Evolutionary conservation across 106 monocot genomes (phyloP), one percentile per base, ranked within the genome.

Genomic region (Phalaenopsis equestris): DNA sequence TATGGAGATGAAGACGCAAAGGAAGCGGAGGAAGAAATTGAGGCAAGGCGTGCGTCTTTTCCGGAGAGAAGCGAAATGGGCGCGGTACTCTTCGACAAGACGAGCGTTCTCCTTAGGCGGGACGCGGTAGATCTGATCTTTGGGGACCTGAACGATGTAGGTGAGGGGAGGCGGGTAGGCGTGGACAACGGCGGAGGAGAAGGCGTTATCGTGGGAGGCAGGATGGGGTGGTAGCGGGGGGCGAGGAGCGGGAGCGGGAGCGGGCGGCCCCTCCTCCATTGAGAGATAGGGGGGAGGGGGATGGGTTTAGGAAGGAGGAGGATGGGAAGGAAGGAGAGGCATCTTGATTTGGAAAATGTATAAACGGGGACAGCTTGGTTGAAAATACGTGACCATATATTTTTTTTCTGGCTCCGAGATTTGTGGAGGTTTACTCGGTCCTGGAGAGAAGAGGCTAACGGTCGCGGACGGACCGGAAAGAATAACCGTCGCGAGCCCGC

Each of bases 141-240:
- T 84, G 55, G 91, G 87, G 82, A 87, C 84, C 37, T 89, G 88
- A 72, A 84, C 83, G 17, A 86, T 78, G 80, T 86, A 88, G 80
- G 84, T 84, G 79, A 41, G 48, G 48, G 68, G 68, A n/a, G 76
- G 5, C 24, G 55, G 37, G 42, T 61, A 55, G 38, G 38, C 24
- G 4, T 39, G 38, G 4, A 74, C 75, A 73, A 57, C 42, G 72
- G 79, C 67, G 2, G 52, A 39, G 72, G 78, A 16, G 10, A 5
- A n/a, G 41, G 41, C 14, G 5, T 24, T 24, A 24, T 23, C 24
- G 8, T 65, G 1, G 39, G 77, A 12, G 37, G 38, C 14, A 1
- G 37, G 58, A 39, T 57, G 56, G 19, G 41, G 57, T 15, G 78
- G 78, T 3, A 36, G 77, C 1, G 56, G 56, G 38, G 37, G 77